Percentiles rank a stretch among this genome's conserved stretches.
These are phyloP conservation scores for Penicillium sp. DNA, from an alignment of 2,329 filamentous ascomycete species.

Conservation along the genomic window DNA sequence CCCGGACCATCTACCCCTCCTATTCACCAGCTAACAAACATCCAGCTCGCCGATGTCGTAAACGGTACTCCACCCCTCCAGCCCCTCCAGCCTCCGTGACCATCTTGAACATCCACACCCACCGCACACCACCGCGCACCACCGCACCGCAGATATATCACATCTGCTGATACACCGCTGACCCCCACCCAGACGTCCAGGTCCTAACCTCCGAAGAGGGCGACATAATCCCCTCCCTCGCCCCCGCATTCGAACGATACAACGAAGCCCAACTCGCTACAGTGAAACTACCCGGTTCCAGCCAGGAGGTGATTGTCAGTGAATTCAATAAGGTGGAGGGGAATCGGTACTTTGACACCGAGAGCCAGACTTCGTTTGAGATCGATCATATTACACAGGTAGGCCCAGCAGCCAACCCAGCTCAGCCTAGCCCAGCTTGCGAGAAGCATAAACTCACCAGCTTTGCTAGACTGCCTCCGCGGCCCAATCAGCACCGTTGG, in stretches of 20 bases:
- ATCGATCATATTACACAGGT: constrained; percentile 83
- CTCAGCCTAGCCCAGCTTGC: too few relatives aligned
- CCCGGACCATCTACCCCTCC: too few relatives aligned
- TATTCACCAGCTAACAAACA: too few relatives aligned
- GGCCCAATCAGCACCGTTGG: constrained; percentile 77
- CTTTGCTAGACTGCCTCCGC: constrained; percentile 81
- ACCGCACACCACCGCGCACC: too few relatives aligned
- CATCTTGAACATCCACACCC: too few relatives aligned
- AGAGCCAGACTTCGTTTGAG: constrained; percentile 82
- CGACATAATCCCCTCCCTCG: constrained; percentile 70
- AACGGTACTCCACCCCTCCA: constrained; percentile 63
- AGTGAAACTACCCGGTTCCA: constrained; percentile 85
- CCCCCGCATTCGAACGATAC: constrained; percentile 87
- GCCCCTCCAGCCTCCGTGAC: too few relatives aligned
- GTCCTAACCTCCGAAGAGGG: constrained; percentile 73
- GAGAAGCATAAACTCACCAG: too few relatives aligned
- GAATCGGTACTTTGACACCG: constrained; percentile 86
- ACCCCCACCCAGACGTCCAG: constrained; percentile 94
- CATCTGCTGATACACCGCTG: too few relatives aligned
- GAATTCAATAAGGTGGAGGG: constrained; percentile 79
- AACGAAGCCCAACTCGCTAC: constrained; percentile 93
- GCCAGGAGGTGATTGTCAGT: constrained; percentile 83
- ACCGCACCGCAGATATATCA: too few relatives aligned
- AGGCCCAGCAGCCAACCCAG: background rate
- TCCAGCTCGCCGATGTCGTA: constrained; percentile 82